Evolutionary conservation across 805 yeast species (phyloP).

Genomic region (Dipodascus albidus): DNA sequence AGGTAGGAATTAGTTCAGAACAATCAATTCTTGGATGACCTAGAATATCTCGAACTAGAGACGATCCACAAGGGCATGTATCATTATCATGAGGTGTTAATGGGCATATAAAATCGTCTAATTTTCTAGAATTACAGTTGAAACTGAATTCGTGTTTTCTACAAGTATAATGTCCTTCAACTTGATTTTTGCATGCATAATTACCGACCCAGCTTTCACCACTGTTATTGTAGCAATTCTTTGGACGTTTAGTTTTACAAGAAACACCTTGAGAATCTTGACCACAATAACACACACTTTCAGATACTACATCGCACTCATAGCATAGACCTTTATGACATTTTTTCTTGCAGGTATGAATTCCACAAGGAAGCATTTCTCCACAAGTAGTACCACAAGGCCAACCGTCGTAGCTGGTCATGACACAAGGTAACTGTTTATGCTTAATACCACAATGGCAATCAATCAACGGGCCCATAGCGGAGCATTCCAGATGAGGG

Average conservation of each 20-base stretch:
- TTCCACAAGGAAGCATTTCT: slow-evolving; percentile 55
- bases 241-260: slow-evolving; percentile 8
- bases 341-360: slow-evolving; percentile 46
- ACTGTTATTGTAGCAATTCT: slow-evolving; percentile 17
- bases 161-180: slow-evolving; percentile 40
- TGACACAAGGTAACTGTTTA: slow-evolving; percentile 59
- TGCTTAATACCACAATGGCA: slow-evolving; percentile 66
- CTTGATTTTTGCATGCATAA: slow-evolving; percentile 33
- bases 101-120: slow-evolving; percentile 41
- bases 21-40: slow-evolving; percentile 42
- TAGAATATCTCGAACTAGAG: slow-evolving; percentile 30
- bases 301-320: slow-evolving; percentile 41
- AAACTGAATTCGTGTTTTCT: slow-evolving; percentile 41
- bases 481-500: slow-evolving; percentile 71
- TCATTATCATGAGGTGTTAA: slow-evolving; percentile 46
- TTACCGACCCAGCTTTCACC: slow-evolving; percentile 37
- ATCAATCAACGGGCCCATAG: slow-evolving; percentile 56
- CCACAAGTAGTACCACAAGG: slow-evolving; percentile 51
- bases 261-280: slow-evolving; percentile 27
- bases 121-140: slow-evolving; percentile 43
- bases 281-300: slow-evolving; percentile 69
- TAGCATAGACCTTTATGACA: slow-evolving; percentile 88
- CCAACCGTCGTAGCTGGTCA: slow-evolving; percentile 68
- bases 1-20: slow-evolving; percentile 69
- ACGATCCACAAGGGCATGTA: slow-evolving; percentile 75